Percentiles rank a stretch among this genome's conserved stretches.
phyloP scores from a whole-genome alignment of 169 alveolate genomes.

The Plasmodium sp. region DNA sequence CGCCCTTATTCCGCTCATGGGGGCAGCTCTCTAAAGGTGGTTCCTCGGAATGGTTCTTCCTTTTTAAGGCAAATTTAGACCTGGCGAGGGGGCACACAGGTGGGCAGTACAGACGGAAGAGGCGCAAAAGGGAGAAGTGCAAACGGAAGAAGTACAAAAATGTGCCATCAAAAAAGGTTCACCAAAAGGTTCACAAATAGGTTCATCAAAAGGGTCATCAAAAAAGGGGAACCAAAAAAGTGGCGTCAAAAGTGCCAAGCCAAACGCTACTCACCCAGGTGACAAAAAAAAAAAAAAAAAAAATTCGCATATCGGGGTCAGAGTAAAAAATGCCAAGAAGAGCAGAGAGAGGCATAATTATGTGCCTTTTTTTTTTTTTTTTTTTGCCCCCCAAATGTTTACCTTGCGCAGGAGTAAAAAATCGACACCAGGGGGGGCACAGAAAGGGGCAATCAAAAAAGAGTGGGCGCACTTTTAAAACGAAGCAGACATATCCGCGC shows the following conservation, averaged over 20 bases:
- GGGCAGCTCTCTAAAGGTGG: background rate
- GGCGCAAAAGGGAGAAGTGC: too few species aligned
- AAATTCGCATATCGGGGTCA: background rate
- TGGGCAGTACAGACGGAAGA: background rate
- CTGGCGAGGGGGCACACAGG: background rate
- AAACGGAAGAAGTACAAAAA: background rate
- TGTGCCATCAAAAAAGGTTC: background rate
- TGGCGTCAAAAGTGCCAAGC: background rate
- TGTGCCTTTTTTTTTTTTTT: background rate
- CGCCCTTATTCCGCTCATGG: constrained; percentile 23
- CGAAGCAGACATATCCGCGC: background rate
- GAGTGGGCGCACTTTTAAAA: background rate
- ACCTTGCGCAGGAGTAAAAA: background rate
- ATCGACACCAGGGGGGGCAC: background rate
- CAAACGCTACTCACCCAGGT: background rate
- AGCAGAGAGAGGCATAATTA: background rate
- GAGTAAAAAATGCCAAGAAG: background rate
- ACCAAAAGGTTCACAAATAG: too few species aligned
- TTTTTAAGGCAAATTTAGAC: background rate
- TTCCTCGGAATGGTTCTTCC: background rate
- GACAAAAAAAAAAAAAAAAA: background rate
- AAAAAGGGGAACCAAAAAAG: background rate
- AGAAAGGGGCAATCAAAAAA: background rate
- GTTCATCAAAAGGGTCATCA: background rate
- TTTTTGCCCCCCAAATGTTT: background rate